A percentile compares a stretch with the other conserved stretches of the same genome.
These are phyloP conservation scores for Epichloe festucae DNA, from an alignment of 2,329 filamentous ascomycete genomes.

Conservation along the genomic window DNA sequence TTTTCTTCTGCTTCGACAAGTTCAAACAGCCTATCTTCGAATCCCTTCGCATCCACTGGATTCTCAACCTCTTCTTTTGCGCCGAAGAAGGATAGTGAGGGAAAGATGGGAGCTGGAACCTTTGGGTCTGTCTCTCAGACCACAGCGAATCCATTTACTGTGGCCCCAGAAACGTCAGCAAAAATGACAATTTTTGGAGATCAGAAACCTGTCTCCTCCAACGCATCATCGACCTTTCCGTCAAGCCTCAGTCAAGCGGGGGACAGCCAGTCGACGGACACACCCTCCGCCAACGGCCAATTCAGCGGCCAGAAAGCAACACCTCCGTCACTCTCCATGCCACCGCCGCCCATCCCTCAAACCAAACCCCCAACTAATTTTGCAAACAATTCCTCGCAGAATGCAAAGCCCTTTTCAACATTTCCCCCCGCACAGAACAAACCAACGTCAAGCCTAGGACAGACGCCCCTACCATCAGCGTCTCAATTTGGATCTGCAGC, in stretches of 20 bases:
- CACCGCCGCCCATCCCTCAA: conserved; percentile 7
- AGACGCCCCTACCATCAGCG: neutral
- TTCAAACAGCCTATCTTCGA: neutral
- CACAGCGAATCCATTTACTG: conserved; percentile 12
- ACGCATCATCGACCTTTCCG: neutral
- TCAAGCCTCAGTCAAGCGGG: neutral
- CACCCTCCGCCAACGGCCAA: neutral
- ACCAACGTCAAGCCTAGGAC: neutral
- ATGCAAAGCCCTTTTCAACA: neutral
- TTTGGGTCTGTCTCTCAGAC: neutral
- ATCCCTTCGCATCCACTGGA: neutral
- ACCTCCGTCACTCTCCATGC: conserved; percentile 2
- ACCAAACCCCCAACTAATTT: neutral
- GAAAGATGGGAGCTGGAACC: neutral
- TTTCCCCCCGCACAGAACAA: neutral
- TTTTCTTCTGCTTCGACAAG: conserved; percentile 2
- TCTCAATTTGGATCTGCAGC: neutral
- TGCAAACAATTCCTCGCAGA: neutral
- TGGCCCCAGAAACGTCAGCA: conserved; percentile 4
- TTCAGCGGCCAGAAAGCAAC: neutral
- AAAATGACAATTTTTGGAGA: conserved; percentile 10
- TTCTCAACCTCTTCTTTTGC: neutral
- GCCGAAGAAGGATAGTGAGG: neutral
- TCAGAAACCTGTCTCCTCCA: neutral
- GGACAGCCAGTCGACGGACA: neutral